These are phyloP conservation scores for Barnettozyma sp. DNA, from an alignment of 805 yeast genomes.

Conservation along the genomic window DNA sequence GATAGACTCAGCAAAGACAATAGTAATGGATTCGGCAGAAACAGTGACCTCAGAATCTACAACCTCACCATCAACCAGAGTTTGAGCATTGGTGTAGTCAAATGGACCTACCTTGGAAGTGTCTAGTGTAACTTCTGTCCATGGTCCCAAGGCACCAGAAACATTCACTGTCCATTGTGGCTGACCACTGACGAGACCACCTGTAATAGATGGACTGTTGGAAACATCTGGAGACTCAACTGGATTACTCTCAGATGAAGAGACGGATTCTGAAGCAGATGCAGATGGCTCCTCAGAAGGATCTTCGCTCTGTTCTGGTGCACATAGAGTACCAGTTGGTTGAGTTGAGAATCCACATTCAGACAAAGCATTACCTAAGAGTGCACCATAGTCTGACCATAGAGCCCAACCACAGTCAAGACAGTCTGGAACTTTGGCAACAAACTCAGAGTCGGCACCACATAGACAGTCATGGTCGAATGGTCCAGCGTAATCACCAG, in stretches of 20 bases:
- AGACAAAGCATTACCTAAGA: slow-evolving; percentile 16
- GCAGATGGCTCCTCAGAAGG: slow-evolving; percentile 1
- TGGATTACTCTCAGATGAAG: background rate
- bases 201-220: background rate
- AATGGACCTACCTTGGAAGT: slow-evolving; percentile 8
- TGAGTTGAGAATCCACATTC: slow-evolving; percentile 14
- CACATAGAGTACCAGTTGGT: slow-evolving; percentile 25
- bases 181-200: background rate
- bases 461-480: slow-evolving; percentile 16
- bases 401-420: slow-evolving; percentile 33
- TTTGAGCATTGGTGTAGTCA: slow-evolving; percentile 9
- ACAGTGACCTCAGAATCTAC: background rate
- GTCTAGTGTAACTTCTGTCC: slow-evolving; percentile 6
- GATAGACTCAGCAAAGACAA: background rate
- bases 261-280: slow-evolving; percentile 1
- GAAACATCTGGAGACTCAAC: slow-evolving; percentile 5
- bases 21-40: background rate
- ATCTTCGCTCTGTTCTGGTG: background rate
- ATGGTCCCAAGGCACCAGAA: slow-evolving; percentile 10
- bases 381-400: slow-evolving; percentile 27
- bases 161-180: slow-evolving; percentile 7
- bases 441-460: slow-evolving; percentile 13
- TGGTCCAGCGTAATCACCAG: slow-evolving; percentile 10
- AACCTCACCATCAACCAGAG: slow-evolving; percentile 10
- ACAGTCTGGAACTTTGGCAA: slow-evolving; percentile 20